Base-by-base conservation (phyloP, 225 moss, liverwort and hornwort genomes). In the Polytrichum formosum region DNA sequence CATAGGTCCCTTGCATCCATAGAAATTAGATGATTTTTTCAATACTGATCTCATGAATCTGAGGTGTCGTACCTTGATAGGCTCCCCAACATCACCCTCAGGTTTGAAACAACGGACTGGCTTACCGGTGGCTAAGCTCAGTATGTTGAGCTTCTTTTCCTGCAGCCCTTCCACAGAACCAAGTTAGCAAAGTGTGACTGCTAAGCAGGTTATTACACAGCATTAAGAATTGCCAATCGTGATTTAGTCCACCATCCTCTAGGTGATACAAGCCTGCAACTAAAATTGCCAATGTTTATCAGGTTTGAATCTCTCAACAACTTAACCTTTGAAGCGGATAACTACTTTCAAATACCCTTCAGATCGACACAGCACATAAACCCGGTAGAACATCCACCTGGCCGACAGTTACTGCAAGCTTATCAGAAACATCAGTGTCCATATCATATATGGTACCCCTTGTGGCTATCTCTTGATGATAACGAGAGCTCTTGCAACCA, bases 371-470 rank as follows among this genome's bases (percentile, higher is more conserved):
- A 29, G 7, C 31, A 31, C 16, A 46, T 46, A 13, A 46, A 16
- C 46, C 46, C 13, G 16, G 46, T 46, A 46, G 7, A 16, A 46
- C 46, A 46, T 46, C 46, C 46, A 91, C 91, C 89, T 89, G 91
- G 66, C 91, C 86, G 69, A 87, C 91, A 33, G 91, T 81, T 53
- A 91, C 84, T 56, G 81, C 82, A 68, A 91, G 83, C 73, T 84
- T 79, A 61, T 82, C 78, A 31, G 86, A 75, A 68, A 78, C 58
- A 75, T 89, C 89, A 54, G 82, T 82, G 79, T 91, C 89, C 86
- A 91, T 75, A 73, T 91, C 91, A 70, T 84, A 84, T 61, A 91
- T 82, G 27, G 91, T 91, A 63, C 91, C 91, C 37, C 89, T 82
- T 65, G 76, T 80, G 54, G 88, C 89, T 60, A 77, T 78, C 70